Evolutionary conservation across 768 basidiomycete species (phyloP).

Genomic region (Xerocomellus chrysenteron): DNA sequence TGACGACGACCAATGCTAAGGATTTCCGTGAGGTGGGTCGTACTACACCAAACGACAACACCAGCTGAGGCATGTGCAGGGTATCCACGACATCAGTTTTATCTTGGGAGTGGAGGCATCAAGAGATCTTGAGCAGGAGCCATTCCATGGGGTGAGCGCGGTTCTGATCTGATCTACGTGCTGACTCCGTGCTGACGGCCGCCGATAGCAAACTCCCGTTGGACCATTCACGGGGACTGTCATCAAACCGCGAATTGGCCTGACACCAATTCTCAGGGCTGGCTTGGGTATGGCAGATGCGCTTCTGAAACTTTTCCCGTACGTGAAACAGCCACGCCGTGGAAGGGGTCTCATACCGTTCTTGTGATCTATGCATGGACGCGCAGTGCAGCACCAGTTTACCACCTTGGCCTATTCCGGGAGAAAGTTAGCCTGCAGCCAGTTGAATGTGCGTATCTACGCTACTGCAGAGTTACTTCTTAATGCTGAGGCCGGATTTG

Average conservation of each 20-base stretch:
- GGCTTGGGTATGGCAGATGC: constrained; percentile 94
- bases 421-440: constrained; percentile 87
- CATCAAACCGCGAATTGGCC: constrained; percentile 76
- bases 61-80: constrained; percentile 41
- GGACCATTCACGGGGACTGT: constrained; percentile 72
- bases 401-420: constrained; percentile 87
- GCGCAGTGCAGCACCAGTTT: constrained; percentile 72
- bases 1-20: constrained; percentile 58
- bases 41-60: neutral
- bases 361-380: neutral
- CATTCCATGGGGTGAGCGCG: constrained; percentile 60
- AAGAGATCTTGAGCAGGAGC: constrained; percentile 58
- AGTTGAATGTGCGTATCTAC: constrained; percentile 70
- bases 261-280: constrained; percentile 90
- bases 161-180: neutral
- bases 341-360: neutral
- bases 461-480: neutral
- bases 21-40: constrained; percentile 72
- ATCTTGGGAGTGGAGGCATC: constrained; percentile 85
- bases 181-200: neutral
- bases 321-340: constrained; percentile 31
- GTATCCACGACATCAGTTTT: constrained; percentile 70
- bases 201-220: constrained; percentile 69
- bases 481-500: constrained; percentile 1
- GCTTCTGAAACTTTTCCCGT: constrained; percentile 82